Base-by-base conservation (phyloP, 495 filamentous ascomycete genomes). In the Usnea hakonensis region DNA sequence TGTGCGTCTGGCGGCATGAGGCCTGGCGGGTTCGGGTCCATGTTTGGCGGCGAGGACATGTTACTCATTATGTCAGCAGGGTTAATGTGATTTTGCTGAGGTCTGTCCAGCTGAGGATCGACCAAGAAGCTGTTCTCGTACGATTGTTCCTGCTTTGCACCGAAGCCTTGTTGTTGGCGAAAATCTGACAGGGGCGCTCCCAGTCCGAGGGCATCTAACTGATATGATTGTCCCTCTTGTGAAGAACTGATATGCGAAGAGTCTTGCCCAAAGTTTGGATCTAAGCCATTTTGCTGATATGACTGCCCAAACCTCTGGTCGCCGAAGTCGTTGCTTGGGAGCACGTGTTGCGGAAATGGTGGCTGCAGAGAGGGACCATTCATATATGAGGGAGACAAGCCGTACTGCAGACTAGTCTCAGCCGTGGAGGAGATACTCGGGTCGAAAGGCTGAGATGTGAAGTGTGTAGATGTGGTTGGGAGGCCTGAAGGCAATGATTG, bases 21-120 rank as follows among this genome's bases (percentile, higher is more conserved):
- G 23, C 60, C 62, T 17, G 35, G 82, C 78, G 40, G 74, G 75
- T 67, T 81, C 77, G 36, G 76, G 72, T 38, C 89, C 82, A 56
- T 85, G 82, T 63, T 85, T 82, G 88, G 88, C 17, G 85, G 79
- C 38, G 85, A 84, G 55, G 87, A 79, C 76, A 90, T 88, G 70
- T 87, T 85, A 73, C 83, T 85, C 74, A 89, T 81, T 60, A 90
- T 77, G 65, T 87, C 81, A 58, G 81, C 81, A 38, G 86, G 86
- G 55, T 87, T 82, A 63, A 86, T 75, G 0, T 66, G 62, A 35
- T 55, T 44, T 37, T 79, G 76, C 14, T 71, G 66, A 40, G 71
- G 67, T 38, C 69, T 63, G 23, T 77, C 74, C 65, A 76, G 71
- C 62, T 78, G 77, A n/a, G 77, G 75, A 61, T 82, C 78, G 28